phyloP scores from a whole-genome alignment of 805 yeast genomes.

The Wickerhamiella allomyrinae region DNA sequence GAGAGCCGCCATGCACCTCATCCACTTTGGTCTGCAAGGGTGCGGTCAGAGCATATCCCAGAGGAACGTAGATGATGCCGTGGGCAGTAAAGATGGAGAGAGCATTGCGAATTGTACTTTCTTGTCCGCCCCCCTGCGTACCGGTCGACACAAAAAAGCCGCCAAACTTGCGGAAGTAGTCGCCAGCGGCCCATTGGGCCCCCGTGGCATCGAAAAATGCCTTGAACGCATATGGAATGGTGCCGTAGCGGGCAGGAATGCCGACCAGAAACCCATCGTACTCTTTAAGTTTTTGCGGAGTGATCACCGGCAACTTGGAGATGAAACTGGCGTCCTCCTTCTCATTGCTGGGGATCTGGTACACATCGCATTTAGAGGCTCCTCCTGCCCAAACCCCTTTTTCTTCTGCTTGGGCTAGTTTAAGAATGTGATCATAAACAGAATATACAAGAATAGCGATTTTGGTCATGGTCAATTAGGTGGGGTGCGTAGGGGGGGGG shows the following conservation, averaged over 20 bases:
- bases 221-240: constrained; percentile 62
- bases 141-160: constrained; percentile 65
- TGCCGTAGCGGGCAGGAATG: constrained; percentile 76
- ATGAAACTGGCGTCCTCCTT: constrained; percentile 43
- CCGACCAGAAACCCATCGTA: constrained; percentile 81
- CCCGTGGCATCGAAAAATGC: constrained; percentile 70
- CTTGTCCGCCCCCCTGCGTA: constrained; percentile 74
- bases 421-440: constrained; percentile 59
- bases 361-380: constrained; percentile 49
- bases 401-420: constrained; percentile 51
- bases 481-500: no score
- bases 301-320: constrained; percentile 38
- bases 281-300: constrained; percentile 39
- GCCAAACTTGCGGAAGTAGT: constrained; percentile 57
- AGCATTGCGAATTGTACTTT: constrained; percentile 48
- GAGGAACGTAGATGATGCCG: constrained; percentile 67
- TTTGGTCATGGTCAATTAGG: constrained; percentile 15
- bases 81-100: constrained; percentile 60
- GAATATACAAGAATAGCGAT: constrained; percentile 52
- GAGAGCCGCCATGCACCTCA: constrained; percentile 65
- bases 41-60: constrained; percentile 56
- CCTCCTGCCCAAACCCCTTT: constrained; percentile 62
- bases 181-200: constrained; percentile 64
- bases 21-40: constrained; percentile 38
- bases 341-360: constrained; percentile 39